A percentile compares a stretch with the other conserved stretches of the same genome.
Evolutionary conservation across 2,329 filamentous ascomycete species (phyloP).

Genomic region (Diaporthe humulicola): DNA sequence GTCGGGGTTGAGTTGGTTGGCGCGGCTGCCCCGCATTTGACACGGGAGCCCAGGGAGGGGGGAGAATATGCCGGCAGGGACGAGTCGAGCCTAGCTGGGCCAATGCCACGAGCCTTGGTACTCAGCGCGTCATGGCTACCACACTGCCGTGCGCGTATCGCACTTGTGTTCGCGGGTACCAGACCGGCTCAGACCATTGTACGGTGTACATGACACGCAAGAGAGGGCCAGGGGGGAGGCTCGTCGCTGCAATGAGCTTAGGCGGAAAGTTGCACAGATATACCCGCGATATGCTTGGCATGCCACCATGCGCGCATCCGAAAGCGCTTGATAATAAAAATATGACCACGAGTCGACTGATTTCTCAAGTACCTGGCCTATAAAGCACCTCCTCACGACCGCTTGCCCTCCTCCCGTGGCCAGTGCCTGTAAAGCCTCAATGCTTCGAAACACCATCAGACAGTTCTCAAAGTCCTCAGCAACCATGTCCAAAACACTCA

Average conservation of each 20-base stretch:
- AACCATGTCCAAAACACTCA: constrained; percentile 42
- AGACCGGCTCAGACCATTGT: neutral
- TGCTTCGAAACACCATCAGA: constrained; percentile 34
- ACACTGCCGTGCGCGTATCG: neutral
- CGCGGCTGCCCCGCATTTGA: constrained; percentile 28
- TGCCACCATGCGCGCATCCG: neutral
- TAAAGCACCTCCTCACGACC: constrained; percentile 7
- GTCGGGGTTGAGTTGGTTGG: constrained; percentile 19
- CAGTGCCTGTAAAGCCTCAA: constrained; percentile 17
- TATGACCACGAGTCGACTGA: constrained; percentile 21
- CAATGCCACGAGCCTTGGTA: constrained; percentile 1
- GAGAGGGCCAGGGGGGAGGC: neutral
- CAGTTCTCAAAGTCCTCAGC: constrained; percentile 33
- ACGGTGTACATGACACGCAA: neutral
- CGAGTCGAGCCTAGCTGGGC: constrained; percentile 2
- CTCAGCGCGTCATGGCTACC: constrained; percentile 32
- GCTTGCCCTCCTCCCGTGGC: neutral
- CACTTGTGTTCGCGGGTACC: neutral
- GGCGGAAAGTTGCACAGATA: neutral
- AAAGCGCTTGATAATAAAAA: constrained; percentile 19
- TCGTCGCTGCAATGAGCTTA: neutral
- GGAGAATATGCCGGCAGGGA: neutral
- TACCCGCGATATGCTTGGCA: constrained; percentile 27
- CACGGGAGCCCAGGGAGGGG: neutral
- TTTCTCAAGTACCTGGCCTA: neutral